phyloP scores from a whole-genome alignment of 352 stramenopile genomes.

The Peronospora farinosa region DNA sequence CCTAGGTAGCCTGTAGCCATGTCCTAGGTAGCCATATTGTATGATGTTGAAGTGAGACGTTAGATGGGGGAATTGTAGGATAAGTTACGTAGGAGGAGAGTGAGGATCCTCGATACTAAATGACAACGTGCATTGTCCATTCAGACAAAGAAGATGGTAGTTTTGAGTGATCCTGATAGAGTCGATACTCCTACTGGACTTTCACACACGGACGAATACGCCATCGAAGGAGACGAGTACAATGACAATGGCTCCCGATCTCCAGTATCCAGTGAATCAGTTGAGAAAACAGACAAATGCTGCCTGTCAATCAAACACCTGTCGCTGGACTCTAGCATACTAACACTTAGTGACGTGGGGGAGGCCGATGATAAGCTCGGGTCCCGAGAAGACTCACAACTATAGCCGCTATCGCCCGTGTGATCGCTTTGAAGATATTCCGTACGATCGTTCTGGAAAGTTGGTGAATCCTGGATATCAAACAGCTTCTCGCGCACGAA shows the following conservation, averaged over 20 bases:
- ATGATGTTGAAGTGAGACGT: no score
- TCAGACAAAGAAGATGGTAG: slow-evolving; percentile 59
- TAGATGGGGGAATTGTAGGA: not conserved
- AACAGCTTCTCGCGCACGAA: slow-evolving; percentile 73
- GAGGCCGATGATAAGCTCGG: slow-evolving; percentile 17
- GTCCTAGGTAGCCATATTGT: not conserved
- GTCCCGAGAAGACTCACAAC: slow-evolving; percentile 15
- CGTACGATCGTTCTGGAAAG: slow-evolving; percentile 14
- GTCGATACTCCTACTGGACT: slow-evolving; percentile 30
- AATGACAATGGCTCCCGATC: slow-evolving; percentile 36
- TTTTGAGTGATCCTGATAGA: slow-evolving; percentile 24
- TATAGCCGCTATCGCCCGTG: slow-evolving; percentile 17
- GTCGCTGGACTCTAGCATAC: slow-evolving; percentile 12
- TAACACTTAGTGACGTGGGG: slow-evolving; percentile 17
- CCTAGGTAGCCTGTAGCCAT: no score
- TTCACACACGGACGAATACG: slow-evolving; percentile 59
- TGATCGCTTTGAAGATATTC: slow-evolving; percentile 1
- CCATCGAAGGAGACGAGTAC: slow-evolving; percentile 43
- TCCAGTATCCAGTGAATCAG: slow-evolving; percentile 31
- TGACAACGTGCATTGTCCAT: no score
- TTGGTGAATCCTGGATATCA: slow-evolving; percentile 39
- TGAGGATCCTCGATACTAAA: no score
- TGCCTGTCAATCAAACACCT: slow-evolving; percentile 30
- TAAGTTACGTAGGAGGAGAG: not conserved
- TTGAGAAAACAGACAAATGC: slow-evolving; percentile 42